A percentile compares a stretch with the other conserved stretches of the same genome.
Conservation (phyloP, 495 filamentous ascomycete genomes). For the Cryomyces minteri region DNA sequence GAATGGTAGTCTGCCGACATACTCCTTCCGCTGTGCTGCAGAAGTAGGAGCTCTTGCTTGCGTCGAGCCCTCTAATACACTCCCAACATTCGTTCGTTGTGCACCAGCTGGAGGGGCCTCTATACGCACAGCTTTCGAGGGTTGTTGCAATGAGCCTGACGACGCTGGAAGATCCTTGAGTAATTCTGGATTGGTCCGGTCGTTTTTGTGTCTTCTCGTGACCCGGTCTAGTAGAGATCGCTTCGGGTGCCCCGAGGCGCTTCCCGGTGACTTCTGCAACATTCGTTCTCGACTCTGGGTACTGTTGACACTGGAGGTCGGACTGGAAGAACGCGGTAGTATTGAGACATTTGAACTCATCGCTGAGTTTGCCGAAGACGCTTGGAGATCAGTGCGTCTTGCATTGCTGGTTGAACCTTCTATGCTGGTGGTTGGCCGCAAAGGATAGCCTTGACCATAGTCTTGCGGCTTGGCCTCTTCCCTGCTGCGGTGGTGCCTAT, state of each 20-base stretch:
- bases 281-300: conserved; percentile 11
- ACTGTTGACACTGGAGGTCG: conserved; percentile 52
- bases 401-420: conserved; percentile 46
- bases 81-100: not conserved
- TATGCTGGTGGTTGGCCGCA: conserved; percentile 42
- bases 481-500: conserved; percentile 48
- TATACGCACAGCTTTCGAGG: conserved; percentile 1
- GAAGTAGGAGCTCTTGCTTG: not conserved
- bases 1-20: conserved; percentile 7
- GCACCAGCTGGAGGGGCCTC: not conserved
- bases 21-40: not conserved
- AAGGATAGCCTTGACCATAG: conserved; percentile 25
- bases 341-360: conserved; percentile 30
- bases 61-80: not conserved
- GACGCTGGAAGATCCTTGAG: conserved; percentile 38
- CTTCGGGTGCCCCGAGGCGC: conserved; percentile 31
- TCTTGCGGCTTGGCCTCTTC: conserved; percentile 44
- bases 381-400: conserved; percentile 24
- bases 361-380: conserved; percentile 20
- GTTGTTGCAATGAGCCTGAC: conserved; percentile 28
- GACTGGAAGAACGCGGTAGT: conserved; percentile 47
- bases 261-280: conserved; percentile 36
- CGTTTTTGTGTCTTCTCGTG: conserved; percentile 36
- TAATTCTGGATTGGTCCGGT: conserved; percentile 23
- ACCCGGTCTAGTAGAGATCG: conserved; percentile 49